Conservation (phyloP, 495 filamentous ascomycete genomes). For the Letharia lupina region DNA sequence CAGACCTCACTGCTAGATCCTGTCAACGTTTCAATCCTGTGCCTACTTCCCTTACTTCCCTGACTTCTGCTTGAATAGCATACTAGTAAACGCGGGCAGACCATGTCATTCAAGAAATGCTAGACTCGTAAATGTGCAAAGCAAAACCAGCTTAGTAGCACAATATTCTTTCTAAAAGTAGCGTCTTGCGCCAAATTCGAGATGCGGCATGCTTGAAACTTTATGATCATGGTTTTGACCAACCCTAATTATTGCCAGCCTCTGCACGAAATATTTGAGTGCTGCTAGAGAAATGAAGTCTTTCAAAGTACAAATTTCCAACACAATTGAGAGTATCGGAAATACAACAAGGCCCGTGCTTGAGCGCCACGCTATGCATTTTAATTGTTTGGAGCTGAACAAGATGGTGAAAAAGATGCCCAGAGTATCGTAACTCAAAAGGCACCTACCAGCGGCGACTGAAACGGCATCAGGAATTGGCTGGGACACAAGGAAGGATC, state of each 20-base stretch:
- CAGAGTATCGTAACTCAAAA: conserved; percentile 2
- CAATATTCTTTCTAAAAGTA: conserved; percentile 3
- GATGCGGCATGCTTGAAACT: conserved; percentile 15
- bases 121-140: background rate
- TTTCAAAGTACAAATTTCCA: conserved; percentile 11
- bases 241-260: background rate
- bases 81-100: background rate
- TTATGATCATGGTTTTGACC: conserved; percentile 3
- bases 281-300: conserved; percentile 7
- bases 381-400: conserved; percentile 10
- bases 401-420: conserved; percentile 12
- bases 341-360: background rate
- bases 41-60: background rate
- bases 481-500: background rate
- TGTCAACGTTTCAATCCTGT: background rate
- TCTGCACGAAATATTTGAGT: background rate
- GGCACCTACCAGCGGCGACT: conserved; percentile 28
- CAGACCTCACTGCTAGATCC: background rate
- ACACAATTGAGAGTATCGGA: conserved; percentile 5
- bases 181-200: conserved; percentile 7
- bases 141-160: conserved; percentile 10
- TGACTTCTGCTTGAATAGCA: background rate
- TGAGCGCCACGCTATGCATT: conserved; percentile 13
- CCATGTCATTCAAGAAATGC: conserved; percentile 3
- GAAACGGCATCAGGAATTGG: conserved; percentile 16